phyloP scores from a whole-genome alignment of 148 eudicot species.

The Rhododendron molle region DNA sequence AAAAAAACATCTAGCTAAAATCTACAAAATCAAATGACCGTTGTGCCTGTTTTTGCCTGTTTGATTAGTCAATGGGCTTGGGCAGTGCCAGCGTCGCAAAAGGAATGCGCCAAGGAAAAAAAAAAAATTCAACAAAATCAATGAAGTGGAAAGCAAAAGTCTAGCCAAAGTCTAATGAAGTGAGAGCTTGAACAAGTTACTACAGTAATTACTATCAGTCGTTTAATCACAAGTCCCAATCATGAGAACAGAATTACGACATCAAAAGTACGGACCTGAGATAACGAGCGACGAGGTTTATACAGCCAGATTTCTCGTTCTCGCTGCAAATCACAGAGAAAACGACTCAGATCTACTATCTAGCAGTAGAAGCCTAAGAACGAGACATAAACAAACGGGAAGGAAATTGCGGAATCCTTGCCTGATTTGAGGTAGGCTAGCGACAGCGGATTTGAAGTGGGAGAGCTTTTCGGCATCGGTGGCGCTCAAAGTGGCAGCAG shows the following conservation, averaged over 20 bases:
- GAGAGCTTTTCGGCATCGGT: conserved; percentile 53
- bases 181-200: background rate
- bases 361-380: background rate
- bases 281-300: conserved; percentile 83
- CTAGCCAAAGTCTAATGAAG: background rate
- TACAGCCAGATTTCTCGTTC: conserved; percentile 95
- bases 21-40: background rate
- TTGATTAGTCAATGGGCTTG: background rate
- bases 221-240: background rate
- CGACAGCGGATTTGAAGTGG: conserved; percentile 50
- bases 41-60: background rate
- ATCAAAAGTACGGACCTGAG: conserved; percentile 48
- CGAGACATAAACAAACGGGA: background rate
- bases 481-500: conserved; percentile 31
- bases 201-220: background rate
- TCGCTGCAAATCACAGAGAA: conserved; percentile 47
- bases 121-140: background rate
- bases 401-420: background rate
- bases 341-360: conserved; percentile 12
- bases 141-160: background rate
- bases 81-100: too few relatives aligned
- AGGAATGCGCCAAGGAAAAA: too few relatives aligned
- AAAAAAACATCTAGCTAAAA: background rate
- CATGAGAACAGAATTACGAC: background rate
- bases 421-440: conserved; percentile 70